Evolutionary conservation across 805 yeast species (phyloP).

Genomic region (Soucietia sequanensis): DNA sequence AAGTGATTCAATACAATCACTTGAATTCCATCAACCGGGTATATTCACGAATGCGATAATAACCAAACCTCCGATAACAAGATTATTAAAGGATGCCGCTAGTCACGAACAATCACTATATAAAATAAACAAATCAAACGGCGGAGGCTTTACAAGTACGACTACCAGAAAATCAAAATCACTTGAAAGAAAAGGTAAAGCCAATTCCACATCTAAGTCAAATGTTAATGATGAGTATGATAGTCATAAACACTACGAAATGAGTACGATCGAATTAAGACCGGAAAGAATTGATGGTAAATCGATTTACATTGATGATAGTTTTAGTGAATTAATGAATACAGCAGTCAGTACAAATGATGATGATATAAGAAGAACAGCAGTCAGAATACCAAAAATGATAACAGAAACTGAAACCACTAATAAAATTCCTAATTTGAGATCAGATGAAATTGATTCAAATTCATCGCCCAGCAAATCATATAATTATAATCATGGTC

Average conservation of each 20-base stretch:
- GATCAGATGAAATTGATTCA: background rate
- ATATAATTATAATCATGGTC: no score
- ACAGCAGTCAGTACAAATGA: constrained; percentile 19
- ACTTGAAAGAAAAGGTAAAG: background rate
- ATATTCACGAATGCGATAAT: constrained; percentile 65
- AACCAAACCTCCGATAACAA: constrained; percentile 50
- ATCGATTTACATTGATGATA: constrained; percentile 28
- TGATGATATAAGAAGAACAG: constrained; percentile 22
- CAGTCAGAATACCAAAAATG: constrained; percentile 27
- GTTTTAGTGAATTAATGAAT: constrained; percentile 25
- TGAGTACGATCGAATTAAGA: constrained; percentile 21
- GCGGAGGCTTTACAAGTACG: background rate
- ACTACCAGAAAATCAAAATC: constrained; percentile 2
- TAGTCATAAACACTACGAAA: no score
- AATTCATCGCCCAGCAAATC: constrained; percentile 2
- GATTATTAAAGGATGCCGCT: constrained; percentile 60
- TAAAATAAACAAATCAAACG: constrained; percentile 28
- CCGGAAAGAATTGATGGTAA: constrained; percentile 54
- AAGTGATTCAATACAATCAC: constrained; percentile 38
- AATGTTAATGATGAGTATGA: background rate
- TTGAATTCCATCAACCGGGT: constrained; percentile 56
- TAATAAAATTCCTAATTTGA: background rate
- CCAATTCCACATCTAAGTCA: background rate
- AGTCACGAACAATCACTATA: constrained; percentile 51
- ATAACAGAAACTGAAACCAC: background rate